Conservation (phyloP, 2,329 filamentous ascomycete genomes). For the Aspergillus bombycis region DNA sequence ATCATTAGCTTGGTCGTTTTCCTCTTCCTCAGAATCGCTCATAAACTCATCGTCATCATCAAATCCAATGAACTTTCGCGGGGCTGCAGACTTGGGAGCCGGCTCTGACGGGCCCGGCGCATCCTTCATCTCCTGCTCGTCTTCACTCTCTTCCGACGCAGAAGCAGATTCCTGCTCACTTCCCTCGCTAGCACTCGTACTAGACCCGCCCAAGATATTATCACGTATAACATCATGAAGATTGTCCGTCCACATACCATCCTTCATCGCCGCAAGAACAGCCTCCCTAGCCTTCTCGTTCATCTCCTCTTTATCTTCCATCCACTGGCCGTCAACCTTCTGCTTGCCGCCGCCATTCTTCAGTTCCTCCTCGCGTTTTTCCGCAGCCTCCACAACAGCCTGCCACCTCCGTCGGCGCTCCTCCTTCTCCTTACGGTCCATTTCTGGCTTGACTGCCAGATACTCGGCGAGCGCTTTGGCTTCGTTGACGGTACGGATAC, state of each 20-base stretch:
- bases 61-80: conserved; percentile 49
- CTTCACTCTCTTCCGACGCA: conserved; percentile 41
- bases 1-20: conserved; percentile 26
- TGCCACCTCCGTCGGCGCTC: conserved; percentile 80
- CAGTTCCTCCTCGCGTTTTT: conserved; percentile 81
- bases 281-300: conserved; percentile 81
- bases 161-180: conserved; percentile 36
- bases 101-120: conserved; percentile 32
- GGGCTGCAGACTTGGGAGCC: conserved; percentile 29
- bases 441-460: conserved; percentile 91
- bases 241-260: conserved; percentile 51
- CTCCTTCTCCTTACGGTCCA: conserved; percentile 93
- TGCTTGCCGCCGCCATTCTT: conserved; percentile 70
- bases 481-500: conserved; percentile 88
- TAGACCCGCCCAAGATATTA: conserved; percentile 37
- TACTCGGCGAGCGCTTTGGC: conserved; percentile 96
- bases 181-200: conserved; percentile 45
- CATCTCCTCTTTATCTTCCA: conserved; percentile 91
- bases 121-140: conserved; percentile 40
- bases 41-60: conserved; percentile 54
- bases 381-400: conserved; percentile 81
- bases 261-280: conserved; percentile 72
- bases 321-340: conserved; percentile 83
- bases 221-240: conserved; percentile 42
- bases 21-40: conserved; percentile 47